phyloP scores from a whole-genome alignment of 1,284 basidiomycete species.

The Cryptococcus sp. region DNA sequence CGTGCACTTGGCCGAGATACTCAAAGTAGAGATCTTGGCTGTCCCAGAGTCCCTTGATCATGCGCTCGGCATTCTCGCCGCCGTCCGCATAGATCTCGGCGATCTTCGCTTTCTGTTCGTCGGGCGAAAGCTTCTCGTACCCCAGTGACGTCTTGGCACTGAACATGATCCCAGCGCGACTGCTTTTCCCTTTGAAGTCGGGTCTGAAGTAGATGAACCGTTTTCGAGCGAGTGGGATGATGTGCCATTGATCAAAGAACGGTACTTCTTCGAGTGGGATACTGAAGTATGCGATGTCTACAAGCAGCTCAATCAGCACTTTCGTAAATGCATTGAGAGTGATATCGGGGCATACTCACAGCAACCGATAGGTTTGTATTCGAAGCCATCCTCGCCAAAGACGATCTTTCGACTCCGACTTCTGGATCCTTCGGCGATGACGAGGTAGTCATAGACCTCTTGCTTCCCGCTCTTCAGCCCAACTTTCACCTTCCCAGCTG shows the following conservation, averaged over 20 bases:
- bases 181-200: not conserved
- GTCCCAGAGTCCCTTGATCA: constrained; percentile 17
- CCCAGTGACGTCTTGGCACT: not conserved
- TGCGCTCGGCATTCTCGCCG: constrained; percentile 10
- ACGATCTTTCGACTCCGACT: constrained; percentile 5
- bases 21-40: constrained; percentile 34
- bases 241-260: constrained; percentile 7
- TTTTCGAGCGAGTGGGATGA: constrained; percentile 1
- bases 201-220: constrained; percentile 5
- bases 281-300: constrained; percentile 13
- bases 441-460: constrained; percentile 2
- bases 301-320: not conserved
- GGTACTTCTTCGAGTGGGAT: constrained; percentile 3
- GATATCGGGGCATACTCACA: constrained; percentile 1
- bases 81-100: constrained; percentile 3
- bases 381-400: not conserved
- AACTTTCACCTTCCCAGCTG: constrained; percentile 2
- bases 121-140: constrained; percentile 1
- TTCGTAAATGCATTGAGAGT: not conserved
- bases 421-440: constrained; percentile 7
- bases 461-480: constrained; percentile 8
- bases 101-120: constrained; percentile 6
- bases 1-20: constrained; percentile 24
- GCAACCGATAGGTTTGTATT: constrained; percentile 7
- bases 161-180: constrained; percentile 1